Conservation (phyloP, 2,329 filamentous ascomycete genomes). For the Cladosporium sp. region DNA sequence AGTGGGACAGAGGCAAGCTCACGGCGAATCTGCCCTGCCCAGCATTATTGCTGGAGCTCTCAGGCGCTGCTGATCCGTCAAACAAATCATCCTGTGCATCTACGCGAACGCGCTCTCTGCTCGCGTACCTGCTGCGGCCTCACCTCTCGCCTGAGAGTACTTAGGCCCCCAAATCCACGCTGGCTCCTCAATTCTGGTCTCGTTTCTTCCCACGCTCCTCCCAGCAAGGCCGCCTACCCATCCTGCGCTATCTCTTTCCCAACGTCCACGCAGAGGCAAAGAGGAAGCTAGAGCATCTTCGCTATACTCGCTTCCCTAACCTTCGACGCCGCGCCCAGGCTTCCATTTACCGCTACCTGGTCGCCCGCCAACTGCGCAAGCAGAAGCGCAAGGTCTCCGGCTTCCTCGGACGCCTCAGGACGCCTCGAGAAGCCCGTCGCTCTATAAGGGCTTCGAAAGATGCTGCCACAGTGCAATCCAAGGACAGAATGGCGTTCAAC, state of each 20-base stretch:
- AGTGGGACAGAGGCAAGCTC: neutral
- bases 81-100: neutral
- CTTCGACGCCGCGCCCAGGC: slow-evolving; percentile 73
- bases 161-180: slow-evolving; percentile 13
- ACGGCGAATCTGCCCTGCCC: neutral
- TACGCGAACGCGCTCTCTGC: neutral
- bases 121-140: neutral
- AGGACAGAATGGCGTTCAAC: slow-evolving; percentile 38
- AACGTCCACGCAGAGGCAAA: slow-evolving; percentile 64
- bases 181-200: slow-evolving; percentile 36
- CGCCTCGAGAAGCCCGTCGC: slow-evolving; percentile 15
- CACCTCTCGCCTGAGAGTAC: slow-evolving; percentile 9
- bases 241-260: slow-evolving; percentile 71
- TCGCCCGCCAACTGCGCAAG: slow-evolving; percentile 36
- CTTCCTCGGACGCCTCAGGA: slow-evolving; percentile 33
- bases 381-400: slow-evolving; percentile 49
- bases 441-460: slow-evolving; percentile 36
- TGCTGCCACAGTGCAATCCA: slow-evolving; percentile 33
- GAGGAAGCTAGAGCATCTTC: slow-evolving; percentile 68
- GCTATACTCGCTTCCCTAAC: slow-evolving; percentile 71
- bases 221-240: slow-evolving; percentile 28
- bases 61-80: neutral
- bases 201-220: slow-evolving; percentile 26
- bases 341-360: slow-evolving; percentile 63
- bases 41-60: neutral